phyloP scores from a whole-genome alignment of 331 rosid genomes.

The Phaseolus coccineus region DNA sequence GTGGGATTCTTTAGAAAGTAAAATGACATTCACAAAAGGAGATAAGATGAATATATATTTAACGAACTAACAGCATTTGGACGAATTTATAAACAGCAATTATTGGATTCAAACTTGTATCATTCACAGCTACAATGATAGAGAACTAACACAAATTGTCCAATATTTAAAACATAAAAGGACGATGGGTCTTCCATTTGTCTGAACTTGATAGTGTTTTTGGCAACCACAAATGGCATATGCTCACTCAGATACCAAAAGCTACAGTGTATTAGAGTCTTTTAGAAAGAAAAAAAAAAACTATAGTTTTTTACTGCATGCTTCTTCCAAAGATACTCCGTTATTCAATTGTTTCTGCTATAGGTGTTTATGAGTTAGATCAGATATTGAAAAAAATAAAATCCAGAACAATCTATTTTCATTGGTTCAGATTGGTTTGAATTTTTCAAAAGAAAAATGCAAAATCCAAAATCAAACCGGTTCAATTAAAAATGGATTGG shows the following conservation, averaged over 20 bases:
- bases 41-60: constrained; percentile 6
- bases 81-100: constrained; percentile 39
- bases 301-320: not conserved
- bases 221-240: constrained; percentile 13
- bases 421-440: too few relatives aligned
- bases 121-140: not conserved
- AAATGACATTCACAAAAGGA: constrained; percentile 24
- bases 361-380: too few relatives aligned
- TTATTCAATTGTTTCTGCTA: not conserved
- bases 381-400: too few relatives aligned
- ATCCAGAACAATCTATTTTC: too few relatives aligned
- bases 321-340: not conserved
- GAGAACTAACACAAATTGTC: not conserved
- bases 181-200: constrained; percentile 20
- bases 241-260: not conserved
- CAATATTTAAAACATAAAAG: constrained; percentile 30
- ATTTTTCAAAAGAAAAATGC: too few relatives aligned
- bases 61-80: constrained; percentile 35
- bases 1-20: constrained; percentile 40
- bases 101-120: constrained; percentile 29
- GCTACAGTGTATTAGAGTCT: not conserved
- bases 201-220: constrained; percentile 28
- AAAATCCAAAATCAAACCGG: too few relatives aligned
- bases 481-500: too few relatives aligned
- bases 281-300: not conserved